Base-by-base conservation (phyloP, 2,329 filamentous ascomycete species). In the Xylariaceae sp. region DNA sequence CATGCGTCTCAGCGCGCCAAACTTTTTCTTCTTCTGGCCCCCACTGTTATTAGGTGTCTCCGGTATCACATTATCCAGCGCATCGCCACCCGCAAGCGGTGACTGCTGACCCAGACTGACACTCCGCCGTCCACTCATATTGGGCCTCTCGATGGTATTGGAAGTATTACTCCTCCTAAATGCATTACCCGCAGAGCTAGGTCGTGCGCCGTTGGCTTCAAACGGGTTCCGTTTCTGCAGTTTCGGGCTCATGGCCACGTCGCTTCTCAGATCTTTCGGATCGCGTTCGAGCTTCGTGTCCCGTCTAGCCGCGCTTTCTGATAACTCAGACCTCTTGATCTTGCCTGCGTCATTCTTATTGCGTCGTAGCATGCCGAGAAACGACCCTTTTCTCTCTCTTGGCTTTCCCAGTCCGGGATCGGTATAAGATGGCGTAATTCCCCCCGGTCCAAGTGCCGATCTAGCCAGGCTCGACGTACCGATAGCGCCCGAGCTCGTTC, bases 201-300 rank as follows among this genome's bases (percentile, higher is more conserved):
- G 56, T 18, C 67, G 62, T 54, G 54, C 5, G 81, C 65, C 1
- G 78, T 78, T 77, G 68, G 48, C 42, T 67, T 36, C 33, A 15
- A 66, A 65, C 7, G 62, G 69, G 41, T 59, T 68, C 18, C 70
- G 71, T 51, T 78, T 76, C 54, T 78, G 75, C 11, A 80, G 61
- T 54, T 73, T 76, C 1, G 71, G 70, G 32, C 68, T 67, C 39
- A 59, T 53, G 4, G 54, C 42, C 33, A 59, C 60, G 48, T 68
- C 68, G 41, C 63, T 66, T 38, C 70, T 74, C 5, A 82, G 62
- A 12, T 67, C 65, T n/a, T 65, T 68, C 4, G 70, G 63, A 54
- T 73, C 80, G 31, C 82, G 75, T 63, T 87, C 83, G 1, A 86
- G 70, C 17, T 72, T 75, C 0, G 81, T 85, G 55, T 87, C 84